phyloP scores from a whole-genome alignment of 2,329 filamentous ascomycete genomes.

The Pseudogymnoascus sp. region DNA sequence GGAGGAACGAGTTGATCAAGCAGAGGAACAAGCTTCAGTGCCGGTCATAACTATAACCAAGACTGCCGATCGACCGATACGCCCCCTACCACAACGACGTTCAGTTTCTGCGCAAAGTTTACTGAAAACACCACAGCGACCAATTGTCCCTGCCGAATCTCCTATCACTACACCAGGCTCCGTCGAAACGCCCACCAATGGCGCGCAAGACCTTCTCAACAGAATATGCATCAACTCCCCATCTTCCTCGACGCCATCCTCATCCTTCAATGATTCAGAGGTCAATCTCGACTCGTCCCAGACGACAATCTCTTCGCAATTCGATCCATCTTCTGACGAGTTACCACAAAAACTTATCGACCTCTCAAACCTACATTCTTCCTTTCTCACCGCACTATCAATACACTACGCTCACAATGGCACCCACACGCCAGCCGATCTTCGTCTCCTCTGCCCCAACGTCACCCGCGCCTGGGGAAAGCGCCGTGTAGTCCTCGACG shows the following conservation, averaged over 20 bases:
- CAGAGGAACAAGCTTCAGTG: slow-evolving; percentile 11
- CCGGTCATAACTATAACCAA: slow-evolving; percentile 4
- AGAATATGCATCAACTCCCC: slow-evolving; percentile 23
- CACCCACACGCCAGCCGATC: slow-evolving; percentile 52
- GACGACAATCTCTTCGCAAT: slow-evolving; percentile 11
- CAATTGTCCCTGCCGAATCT: slow-evolving; percentile 12
- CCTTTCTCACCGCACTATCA: slow-evolving; percentile 61
- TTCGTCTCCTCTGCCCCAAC: slow-evolving; percentile 53
- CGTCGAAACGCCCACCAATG: slow-evolving; percentile 27
- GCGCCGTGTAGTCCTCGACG: slow-evolving; percentile 55
- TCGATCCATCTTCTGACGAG: slow-evolving; percentile 20
- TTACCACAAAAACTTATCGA: slow-evolving; percentile 50
- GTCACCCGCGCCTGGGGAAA: slow-evolving; percentile 67
- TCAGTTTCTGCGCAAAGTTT: slow-evolving; percentile 10
- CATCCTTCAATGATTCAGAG: slow-evolving; percentile 13
- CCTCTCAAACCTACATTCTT: slow-evolving; percentile 55
- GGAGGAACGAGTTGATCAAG: slow-evolving; percentile 18
- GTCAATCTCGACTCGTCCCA: slow-evolving; percentile 9
- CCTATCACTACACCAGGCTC: slow-evolving; percentile 11
- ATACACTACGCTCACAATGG: slow-evolving; percentile 67
- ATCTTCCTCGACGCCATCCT: slow-evolving; percentile 15
- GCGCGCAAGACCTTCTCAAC: slow-evolving; percentile 24
- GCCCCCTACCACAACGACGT: slow-evolving; percentile 14
- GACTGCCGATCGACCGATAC: slow-evolving; percentile 12
- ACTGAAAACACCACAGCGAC: slow-evolving; percentile 24